Evolutionary conservation across 305 asterid genomes (phyloP).

Genomic region (Fraxinus velutina): DNA sequence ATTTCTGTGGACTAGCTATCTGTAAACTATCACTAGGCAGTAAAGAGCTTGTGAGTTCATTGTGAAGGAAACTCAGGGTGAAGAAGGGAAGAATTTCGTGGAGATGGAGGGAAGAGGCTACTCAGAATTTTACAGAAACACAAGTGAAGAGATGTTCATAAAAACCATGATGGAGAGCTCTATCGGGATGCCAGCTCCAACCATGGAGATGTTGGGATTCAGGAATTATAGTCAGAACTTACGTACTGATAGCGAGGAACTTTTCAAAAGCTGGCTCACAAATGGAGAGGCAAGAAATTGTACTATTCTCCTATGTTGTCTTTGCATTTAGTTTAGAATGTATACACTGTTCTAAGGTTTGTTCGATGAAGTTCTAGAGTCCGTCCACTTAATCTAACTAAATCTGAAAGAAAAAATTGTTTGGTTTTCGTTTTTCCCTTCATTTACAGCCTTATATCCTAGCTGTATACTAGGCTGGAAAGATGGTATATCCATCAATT

Average conservation of each 20-base stretch:
- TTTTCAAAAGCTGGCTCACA: constrained; percentile 78
- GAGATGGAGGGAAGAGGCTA: constrained; percentile 68
- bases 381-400: neutral
- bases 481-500: neutral
- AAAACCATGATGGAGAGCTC: constrained; percentile 71
- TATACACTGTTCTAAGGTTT: neutral
- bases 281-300: constrained; percentile 64
- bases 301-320: neutral
- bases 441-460: neutral
- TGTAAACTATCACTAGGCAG: neutral
- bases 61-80: neutral
- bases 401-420: neutral
- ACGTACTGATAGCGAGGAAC: constrained; percentile 75
- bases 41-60: constrained; percentile 3
- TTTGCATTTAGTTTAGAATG: neutral
- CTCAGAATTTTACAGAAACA: constrained; percentile 60
- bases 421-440: neutral
- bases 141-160: constrained; percentile 71
- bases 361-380: neutral
- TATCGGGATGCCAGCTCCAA: constrained; percentile 63
- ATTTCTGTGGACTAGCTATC: neutral
- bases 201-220: constrained; percentile 79
- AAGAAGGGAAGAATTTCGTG: constrained; percentile 12
- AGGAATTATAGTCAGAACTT: constrained; percentile 56
- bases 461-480: neutral